Conservation (phyloP, 2,329 filamentous ascomycete genomes). For the Alternaria angustiovoidea region DNA sequence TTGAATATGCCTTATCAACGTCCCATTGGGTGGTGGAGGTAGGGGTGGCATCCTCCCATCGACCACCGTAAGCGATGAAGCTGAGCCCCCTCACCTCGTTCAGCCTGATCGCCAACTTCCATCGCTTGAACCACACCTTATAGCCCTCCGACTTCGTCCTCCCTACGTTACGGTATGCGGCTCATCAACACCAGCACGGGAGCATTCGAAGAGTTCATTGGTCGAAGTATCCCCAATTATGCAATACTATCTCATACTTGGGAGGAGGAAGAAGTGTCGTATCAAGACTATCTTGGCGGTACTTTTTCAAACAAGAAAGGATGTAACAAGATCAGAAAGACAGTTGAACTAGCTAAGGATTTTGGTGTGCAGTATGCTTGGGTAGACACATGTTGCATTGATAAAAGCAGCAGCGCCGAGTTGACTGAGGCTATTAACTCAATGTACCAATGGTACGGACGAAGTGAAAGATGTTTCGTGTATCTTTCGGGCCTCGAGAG, state of each 20-base stretch:
- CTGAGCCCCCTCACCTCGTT: background rate
- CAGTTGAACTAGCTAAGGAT: background rate
- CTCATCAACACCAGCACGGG: constrained; percentile 1
- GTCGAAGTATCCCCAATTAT: background rate
- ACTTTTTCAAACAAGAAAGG: background rate
- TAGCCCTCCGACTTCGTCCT: too few relatives aligned
- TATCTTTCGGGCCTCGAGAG: rapidly evolving
- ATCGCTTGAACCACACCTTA: too few relatives aligned
- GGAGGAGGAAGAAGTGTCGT: background rate
- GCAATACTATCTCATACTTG: background rate
- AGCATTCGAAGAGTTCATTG: constrained; percentile 1
- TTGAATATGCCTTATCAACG: rapidly evolving
- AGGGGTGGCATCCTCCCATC: rapidly evolving
- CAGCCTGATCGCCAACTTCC: background rate
- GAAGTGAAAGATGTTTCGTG: constrained; percentile 14
- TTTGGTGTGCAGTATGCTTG: background rate
- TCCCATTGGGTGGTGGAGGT: too few relatives aligned
- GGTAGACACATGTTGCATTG: background rate
- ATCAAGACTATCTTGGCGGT: background rate
- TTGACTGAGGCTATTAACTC: constrained; percentile 23
- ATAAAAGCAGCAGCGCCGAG: constrained; percentile 4
- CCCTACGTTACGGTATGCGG: background rate
- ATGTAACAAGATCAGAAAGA: background rate
- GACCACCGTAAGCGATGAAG: background rate
- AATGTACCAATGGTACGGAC: constrained; percentile 21